Evolutionary conservation across 495 filamentous ascomycete genomes (phyloP).

Genomic region (Tuber brumale): DNA sequence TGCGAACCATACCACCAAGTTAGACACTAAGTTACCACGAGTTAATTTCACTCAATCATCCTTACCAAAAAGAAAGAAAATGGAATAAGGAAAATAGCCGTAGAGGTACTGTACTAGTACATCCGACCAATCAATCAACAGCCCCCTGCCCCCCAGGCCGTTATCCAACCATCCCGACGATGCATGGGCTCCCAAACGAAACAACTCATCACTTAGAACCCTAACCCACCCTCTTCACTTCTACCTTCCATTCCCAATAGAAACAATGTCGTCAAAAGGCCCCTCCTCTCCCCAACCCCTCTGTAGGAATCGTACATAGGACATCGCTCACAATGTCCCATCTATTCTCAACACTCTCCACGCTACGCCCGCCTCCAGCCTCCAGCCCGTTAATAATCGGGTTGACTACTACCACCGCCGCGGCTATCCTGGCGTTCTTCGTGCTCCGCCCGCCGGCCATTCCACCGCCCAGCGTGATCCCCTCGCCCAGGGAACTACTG

Average conservation of each 20-base stretch:
- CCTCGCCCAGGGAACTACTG: conserved; percentile 50
- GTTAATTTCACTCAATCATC: not conserved
- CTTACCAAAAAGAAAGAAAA: not conserved
- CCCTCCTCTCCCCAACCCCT: not conserved
- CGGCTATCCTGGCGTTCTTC: not conserved
- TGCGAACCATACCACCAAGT: not conserved
- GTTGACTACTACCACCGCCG: not conserved
- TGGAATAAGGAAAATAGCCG: not conserved
- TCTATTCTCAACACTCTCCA: not conserved
- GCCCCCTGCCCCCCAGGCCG: not conserved
- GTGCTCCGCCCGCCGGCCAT: not conserved
- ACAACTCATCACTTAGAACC: not conserved
- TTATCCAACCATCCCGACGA: not conserved
- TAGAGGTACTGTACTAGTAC: too few species aligned
- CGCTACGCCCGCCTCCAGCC: not conserved
- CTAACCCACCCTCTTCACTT: conserved; percentile 2
- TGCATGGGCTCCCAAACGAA: not conserved
- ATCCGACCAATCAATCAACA: not conserved
- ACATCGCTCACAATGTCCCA: not conserved
- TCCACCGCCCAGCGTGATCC: conserved; percentile 39
- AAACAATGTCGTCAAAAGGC: not conserved
- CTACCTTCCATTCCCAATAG: not conserved
- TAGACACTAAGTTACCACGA: not conserved
- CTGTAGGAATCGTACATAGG: not conserved
- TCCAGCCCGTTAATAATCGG: not conserved